Evolutionary conservation across 163 green algal genomes (phyloP), one percentile per base, ranked within the genome.

Genomic region (Coccomyxa subellipsoidea): DNA sequence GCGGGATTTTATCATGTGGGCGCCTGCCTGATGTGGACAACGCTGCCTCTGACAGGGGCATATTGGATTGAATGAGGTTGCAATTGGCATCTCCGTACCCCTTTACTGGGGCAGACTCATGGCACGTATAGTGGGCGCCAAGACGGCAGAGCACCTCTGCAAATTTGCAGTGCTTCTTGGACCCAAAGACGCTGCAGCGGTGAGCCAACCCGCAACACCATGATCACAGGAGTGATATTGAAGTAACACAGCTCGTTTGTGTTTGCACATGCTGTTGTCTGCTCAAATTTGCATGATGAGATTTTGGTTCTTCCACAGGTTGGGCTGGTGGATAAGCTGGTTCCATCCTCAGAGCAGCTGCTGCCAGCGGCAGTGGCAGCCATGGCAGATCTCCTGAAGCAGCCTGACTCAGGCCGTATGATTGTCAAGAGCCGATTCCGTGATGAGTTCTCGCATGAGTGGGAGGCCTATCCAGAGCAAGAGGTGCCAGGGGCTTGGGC

Each of bases 11-110:
- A 12, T 59, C 5, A 21, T n/a, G 23, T 59, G 47, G 3, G 23
- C 21, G 4, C 3, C 4, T 59, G 47, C 47, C 4, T 59, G 47
- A 59, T 59, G 23, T 59, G 5, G 3, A 59, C 1, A 23, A 27
- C 4, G 47, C 23, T 59, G 15, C 23, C 15, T 12, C 47, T 59
- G 47, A 59, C 29, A 76, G 0, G 90, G 87, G 27, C 84, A 84
- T 79, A 94, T 95, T 29, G 92, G 92, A 27, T 80, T 95, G 71
- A 95, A 95, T 82, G 92, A 95, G 79, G 82, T 88, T 12, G 89
- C 88, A 5, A 75, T 95, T 4, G 92, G 92, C 75, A 93, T 95
- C 54, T 54, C 85, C 0, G 92, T 95, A n/a, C 92, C 92, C 4
- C 86, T 88, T 54, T 91, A 85, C 76, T 94, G 91, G 91, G 82